Evolutionary conservation across 441 rosid genomes (phyloP).

Genomic region (Erysimum cheiri): DNA sequence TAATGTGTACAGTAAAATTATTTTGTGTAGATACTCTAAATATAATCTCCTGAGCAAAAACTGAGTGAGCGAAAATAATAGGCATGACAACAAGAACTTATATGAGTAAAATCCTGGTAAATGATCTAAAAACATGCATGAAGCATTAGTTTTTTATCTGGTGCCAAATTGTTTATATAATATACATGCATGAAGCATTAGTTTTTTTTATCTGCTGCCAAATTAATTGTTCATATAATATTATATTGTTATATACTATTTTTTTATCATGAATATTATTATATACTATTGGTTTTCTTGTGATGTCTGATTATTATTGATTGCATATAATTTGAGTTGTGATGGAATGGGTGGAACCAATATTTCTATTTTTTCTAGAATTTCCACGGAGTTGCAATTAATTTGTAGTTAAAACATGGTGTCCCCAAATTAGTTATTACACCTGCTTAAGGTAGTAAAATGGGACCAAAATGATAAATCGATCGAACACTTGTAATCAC

Average conservation of each 20-base stretch:
- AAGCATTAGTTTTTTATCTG: background rate
- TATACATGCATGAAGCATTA: slow-evolving; percentile 17
- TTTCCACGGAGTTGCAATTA: slow-evolving; percentile 17
- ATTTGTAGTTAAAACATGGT: slow-evolving; percentile 7
- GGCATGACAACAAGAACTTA: background rate
- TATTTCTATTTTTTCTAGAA: background rate
- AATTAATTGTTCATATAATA: background rate
- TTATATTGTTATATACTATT: background rate
- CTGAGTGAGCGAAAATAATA: slow-evolving; percentile 12
- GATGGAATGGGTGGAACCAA: slow-evolving; percentile 14
- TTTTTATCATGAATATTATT: background rate
- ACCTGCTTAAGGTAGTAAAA: slow-evolving; percentile 19
- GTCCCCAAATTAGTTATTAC: slow-evolving; percentile 27
- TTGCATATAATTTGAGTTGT: slow-evolving; percentile 5
- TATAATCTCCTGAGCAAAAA: slow-evolving; percentile 1
- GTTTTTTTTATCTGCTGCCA: background rate
- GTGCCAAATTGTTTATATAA: background rate
- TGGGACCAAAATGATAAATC: slow-evolving; percentile 31
- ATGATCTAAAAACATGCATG: slow-evolving; percentile 23
- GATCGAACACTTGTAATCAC: slow-evolving; percentile 35
- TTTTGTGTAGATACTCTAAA: too few species aligned
- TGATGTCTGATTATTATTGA: background rate
- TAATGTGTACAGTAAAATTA: too few species aligned
- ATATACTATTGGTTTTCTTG: background rate
- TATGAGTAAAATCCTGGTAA: background rate